A percentile compares a stretch with the other conserved stretches of the same genome.
Conservation (phyloP, 1,284 basidiomycete genomes). For the Ganoderma resinaceum region DNA sequence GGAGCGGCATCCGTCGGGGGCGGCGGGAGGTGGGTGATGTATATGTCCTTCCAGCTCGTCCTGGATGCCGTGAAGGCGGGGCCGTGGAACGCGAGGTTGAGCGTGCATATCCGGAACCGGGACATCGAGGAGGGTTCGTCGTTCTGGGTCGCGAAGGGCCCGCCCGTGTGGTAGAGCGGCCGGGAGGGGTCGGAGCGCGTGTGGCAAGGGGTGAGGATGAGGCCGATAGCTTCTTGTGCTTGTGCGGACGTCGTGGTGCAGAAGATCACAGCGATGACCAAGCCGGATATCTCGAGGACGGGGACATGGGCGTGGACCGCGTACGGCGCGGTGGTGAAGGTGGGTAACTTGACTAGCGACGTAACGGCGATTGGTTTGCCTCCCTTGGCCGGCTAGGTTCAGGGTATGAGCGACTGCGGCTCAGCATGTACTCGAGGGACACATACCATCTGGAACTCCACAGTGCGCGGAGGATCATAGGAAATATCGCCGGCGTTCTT, state of each 20-base stretch:
- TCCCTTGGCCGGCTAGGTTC: neutral
- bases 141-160: neutral
- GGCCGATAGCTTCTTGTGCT: neutral
- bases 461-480: neutral
- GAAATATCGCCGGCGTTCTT: neutral
- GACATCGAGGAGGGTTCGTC: neutral
- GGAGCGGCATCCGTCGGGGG: neutral
- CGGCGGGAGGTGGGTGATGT: conserved; percentile 5
- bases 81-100: neutral
- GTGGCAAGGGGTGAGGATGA: conserved; percentile 2
- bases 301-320: neutral
- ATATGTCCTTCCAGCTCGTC: neutral
- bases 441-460: neutral
- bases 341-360: neutral
- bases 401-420: neutral
- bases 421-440: neutral
- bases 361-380: neutral
- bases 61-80: neutral
- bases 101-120: neutral
- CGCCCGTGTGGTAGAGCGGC: conserved; percentile 3
- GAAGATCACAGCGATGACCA: conserved; percentile 2
- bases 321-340: conserved; percentile 1
- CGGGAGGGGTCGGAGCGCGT: neutral
- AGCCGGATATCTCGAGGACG: neutral
- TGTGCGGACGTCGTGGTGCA: neutral